A percentile compares a stretch with the other conserved stretches of the same genome.
These are phyloP conservation scores for Coniella vitis DNA, from an alignment of 2,329 filamentous ascomycete species.

Conservation along the genomic window DNA sequence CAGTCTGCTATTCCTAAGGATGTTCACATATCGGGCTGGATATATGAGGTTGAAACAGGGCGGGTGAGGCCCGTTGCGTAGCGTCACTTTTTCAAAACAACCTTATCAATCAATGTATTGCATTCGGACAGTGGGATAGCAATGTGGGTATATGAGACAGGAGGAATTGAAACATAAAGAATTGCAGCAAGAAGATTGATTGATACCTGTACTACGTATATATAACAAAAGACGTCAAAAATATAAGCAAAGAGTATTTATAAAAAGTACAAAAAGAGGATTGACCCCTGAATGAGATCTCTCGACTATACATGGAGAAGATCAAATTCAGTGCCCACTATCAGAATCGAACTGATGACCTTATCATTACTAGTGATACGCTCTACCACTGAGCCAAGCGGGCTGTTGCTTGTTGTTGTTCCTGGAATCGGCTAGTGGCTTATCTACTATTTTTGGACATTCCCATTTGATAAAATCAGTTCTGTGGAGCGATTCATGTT, in stretches of 20 bases:
- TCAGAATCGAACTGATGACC: conserved; percentile 17
- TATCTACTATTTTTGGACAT: background rate
- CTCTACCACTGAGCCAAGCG: conserved; percentile 21
- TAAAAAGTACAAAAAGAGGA: no score
- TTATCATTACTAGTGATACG: conserved; percentile 19
- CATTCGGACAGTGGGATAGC: background rate
- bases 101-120: no score
- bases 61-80: conserved; percentile 25
- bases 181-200: background rate
- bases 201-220: no score
- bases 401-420: background rate
- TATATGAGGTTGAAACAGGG: conserved; percentile 73
- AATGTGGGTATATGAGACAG: background rate
- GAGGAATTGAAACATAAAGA: background rate
- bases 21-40: conserved; percentile 62
- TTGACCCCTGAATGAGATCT: no score
- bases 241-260: background rate
- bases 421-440: background rate
- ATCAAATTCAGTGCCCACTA: conserved; percentile 27
- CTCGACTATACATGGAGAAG: no score
- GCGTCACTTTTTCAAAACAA: background rate
- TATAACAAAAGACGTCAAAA: background rate
- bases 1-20: conserved; percentile 52
- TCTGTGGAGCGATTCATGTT: no score
- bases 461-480: no score